phyloP scores from a whole-genome alignment of 176 grass and related monocot species.

The Bonia amplexicaulis region DNA sequence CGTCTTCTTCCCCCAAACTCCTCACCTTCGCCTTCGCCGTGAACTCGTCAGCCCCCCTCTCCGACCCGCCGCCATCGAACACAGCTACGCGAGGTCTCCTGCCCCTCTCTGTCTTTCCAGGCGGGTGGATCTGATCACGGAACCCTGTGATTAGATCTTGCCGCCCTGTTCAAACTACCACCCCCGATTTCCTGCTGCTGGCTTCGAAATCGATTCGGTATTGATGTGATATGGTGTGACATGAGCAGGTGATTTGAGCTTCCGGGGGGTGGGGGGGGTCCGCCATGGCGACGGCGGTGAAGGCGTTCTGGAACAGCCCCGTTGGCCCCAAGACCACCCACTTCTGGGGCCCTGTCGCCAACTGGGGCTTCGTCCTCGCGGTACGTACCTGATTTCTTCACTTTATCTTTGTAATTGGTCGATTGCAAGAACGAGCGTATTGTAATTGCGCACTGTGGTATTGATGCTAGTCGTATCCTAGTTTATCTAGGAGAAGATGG shows the following conservation, averaged over 20 bases:
- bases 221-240: background rate
- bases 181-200: background rate
- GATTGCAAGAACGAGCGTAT: background rate
- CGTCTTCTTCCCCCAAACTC: no score
- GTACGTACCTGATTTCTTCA: slow-evolving; percentile 15
- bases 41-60: background rate
- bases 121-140: background rate
- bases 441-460: background rate
- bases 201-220: background rate
- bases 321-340: slow-evolving; percentile 75
- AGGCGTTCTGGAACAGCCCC: slow-evolving; percentile 34
- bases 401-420: background rate
- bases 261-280: background rate
- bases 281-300: slow-evolving; percentile 38
- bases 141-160: background rate
- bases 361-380: slow-evolving; percentile 63
- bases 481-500: background rate
- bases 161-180: background rate
- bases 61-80: background rate
- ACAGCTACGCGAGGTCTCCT: background rate
- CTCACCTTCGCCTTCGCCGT: background rate
- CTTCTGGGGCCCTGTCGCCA: slow-evolving; percentile 75
- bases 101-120: background rate
- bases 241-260: background rate
- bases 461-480: background rate